Evolutionary conservation across 202 grass and related monocot species (phyloP).

Genomic region (Saccharum hybrid): DNA sequence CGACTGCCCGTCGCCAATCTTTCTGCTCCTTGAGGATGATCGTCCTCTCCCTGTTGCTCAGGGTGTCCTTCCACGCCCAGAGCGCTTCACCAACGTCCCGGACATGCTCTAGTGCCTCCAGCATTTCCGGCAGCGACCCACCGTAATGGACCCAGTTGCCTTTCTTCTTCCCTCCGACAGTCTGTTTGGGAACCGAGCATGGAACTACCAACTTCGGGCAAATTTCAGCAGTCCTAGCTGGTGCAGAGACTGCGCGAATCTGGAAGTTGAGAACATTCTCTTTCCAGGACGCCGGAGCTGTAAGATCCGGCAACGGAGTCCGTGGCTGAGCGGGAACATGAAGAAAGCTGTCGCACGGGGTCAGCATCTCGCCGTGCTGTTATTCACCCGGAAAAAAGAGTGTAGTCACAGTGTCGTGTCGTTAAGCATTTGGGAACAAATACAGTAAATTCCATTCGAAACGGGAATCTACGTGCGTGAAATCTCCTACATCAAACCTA

Average conservation of each 20-base stretch:
- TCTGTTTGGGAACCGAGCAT: constrained; percentile 13
- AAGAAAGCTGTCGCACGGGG: constrained; percentile 47
- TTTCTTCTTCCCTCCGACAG: constrained; percentile 38
- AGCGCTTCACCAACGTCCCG: constrained; percentile 69
- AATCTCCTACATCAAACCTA: not conserved
- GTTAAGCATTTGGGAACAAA: not conserved
- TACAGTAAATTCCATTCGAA: not conserved
- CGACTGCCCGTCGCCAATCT: constrained; percentile 69
- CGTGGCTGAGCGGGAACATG: not conserved
- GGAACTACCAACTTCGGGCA: constrained; percentile 1
- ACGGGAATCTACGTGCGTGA: too few relatives aligned
- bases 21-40: constrained; percentile 90
- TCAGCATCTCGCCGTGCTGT: constrained; percentile 46
- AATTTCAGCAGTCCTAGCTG: constrained; percentile 23
- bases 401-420: not conserved
- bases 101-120: constrained; percentile 56
- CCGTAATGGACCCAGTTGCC: constrained; percentile 51
- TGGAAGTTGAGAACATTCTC: constrained; percentile 13
- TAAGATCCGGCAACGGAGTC: not conserved
- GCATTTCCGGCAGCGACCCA: constrained; percentile 64
- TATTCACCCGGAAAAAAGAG: constrained; percentile 10
- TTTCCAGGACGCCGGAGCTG: constrained; percentile 19
- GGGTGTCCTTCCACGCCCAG: constrained; percentile 62
- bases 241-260: constrained; percentile 14
- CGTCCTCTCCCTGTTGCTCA: constrained; percentile 74